These are phyloP conservation scores for Closterium sp. DNA, from an alignment of 139 green algal species.

Conservation along the genomic window DNA sequence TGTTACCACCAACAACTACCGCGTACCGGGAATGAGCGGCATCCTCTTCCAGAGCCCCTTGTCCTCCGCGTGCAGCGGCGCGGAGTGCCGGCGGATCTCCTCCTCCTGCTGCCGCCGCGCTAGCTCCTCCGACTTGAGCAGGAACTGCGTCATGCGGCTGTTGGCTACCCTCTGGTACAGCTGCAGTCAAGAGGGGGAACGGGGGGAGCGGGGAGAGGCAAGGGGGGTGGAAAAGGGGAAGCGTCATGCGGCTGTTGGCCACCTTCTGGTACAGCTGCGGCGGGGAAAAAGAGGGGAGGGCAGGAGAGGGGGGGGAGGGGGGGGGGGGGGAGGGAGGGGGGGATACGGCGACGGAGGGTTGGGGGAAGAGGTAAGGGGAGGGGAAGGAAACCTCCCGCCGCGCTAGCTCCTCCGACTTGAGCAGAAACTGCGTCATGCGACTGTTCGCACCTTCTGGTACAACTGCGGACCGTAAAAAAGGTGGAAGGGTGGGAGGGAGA, in stretches of 20 bases:
- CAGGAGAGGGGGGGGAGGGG: no score
- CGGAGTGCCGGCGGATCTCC: neutral
- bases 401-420: slow-evolving; percentile 4
- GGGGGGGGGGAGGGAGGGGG: no score
- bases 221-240: neutral
- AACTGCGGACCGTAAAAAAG: neutral
- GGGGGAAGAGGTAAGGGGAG: no score
- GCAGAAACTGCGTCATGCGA: slow-evolving; percentile 1
- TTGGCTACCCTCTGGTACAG: neutral
- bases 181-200: neutral
- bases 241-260: neutral
- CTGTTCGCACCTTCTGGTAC: neutral
- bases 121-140: slow-evolving; percentile 8
- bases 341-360: no score
- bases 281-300: no score
- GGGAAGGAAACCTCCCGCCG: no score
- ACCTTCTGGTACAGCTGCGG: no score
- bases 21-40: neutral
- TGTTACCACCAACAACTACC: no score
- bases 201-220: neutral
- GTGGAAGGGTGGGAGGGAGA: neutral
- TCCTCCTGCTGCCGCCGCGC: neutral
- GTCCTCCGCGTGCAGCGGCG: neutral
- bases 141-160: neutral
- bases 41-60: neutral